Evolutionary conservation across 169 alveolate species (phyloP), one percentile per base, ranked within the genome.

Genomic region (Perkinsus marinus): DNA sequence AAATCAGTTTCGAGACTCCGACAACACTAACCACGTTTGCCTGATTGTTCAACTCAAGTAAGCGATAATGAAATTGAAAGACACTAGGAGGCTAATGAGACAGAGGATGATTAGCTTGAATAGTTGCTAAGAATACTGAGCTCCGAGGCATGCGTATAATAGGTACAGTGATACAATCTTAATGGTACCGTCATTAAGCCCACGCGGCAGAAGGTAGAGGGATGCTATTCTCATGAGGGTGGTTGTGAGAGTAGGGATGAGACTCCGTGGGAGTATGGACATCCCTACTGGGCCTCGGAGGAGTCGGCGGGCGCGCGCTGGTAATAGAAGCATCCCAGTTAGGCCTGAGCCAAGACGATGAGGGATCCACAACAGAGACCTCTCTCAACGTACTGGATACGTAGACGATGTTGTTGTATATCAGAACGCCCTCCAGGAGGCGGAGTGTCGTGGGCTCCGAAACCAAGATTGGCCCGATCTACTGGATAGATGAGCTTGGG

Each of bases 401-500:
- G 26, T 26, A 57, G 34, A 57, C 22, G 79, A 0, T 57, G 79
- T 30, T 26, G 79, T 16, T 57, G 79, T 30, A 57, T 57, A 30
- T 26, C 79, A 6, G 46, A 41, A 10, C 46, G 19, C 34, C 36
- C 79, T 57, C 79, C 79, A 13, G 26, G 79, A 0, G 79, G 79
- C 34, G 79, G 79, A 57, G 79, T 57, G 34, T 57, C 79, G 34
- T 57, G 79, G 22, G 79, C 79, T 26, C 79, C 79, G 34, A 57
- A 57, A 19, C 79, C 79, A 19, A 57, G 5, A 16, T 26, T 57
- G 69, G 96, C 94, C 22, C 79, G 79, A 92, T 96, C 96, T 10
- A 98, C 95, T 5, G 99, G 99, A 93, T 98, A 98, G 26, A 99
- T 98, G 89, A 98, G 96, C 96, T 99, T 98, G 3, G 99, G 99